Evolutionary conservation across 139 green algal genomes (phyloP).

Genomic region (Marvania coccoides): DNA sequence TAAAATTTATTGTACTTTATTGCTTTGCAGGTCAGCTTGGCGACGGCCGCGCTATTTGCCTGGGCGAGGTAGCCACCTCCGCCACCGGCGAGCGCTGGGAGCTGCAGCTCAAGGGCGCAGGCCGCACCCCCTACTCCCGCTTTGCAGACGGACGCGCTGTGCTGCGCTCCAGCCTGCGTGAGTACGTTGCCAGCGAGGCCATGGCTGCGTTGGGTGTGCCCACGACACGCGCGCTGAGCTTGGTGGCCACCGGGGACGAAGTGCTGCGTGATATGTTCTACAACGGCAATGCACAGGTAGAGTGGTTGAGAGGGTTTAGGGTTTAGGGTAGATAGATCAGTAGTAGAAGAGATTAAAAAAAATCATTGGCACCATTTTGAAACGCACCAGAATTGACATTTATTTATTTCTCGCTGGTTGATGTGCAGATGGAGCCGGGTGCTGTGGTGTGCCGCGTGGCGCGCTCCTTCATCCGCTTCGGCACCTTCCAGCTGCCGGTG

Average conservation of each 20-base stretch:
- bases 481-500: slow-evolving; percentile 84
- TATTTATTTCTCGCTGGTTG: no score
- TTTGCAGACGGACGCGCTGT: slow-evolving; percentile 85
- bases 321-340: no score
- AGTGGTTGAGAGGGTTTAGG: no score
- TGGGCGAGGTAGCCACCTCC: slow-evolving; percentile 57
- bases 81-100: slow-evolving; percentile 61
- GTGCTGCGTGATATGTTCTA: slow-evolving; percentile 87
- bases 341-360: no score
- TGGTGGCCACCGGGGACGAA: slow-evolving; percentile 72
- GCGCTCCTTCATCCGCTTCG: slow-evolving; percentile 84
- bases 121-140: slow-evolving; percentile 87
- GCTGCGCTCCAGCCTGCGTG: slow-evolving; percentile 72
- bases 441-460: slow-evolving; percentile 79
- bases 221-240: slow-evolving; percentile 81
- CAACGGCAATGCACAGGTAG: slow-evolving; percentile 5
- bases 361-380: no score
- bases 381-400: no score
- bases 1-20: no score
- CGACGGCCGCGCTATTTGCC: slow-evolving; percentile 77
- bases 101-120: slow-evolving; percentile 93
- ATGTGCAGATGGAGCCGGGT: slow-evolving; percentile 54
- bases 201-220: slow-evolving; percentile 79
- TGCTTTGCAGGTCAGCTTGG: slow-evolving; percentile 78
- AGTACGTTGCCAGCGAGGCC: slow-evolving; percentile 86